Percentiles rank a stretch among this genome's conserved stretches.
phyloP scores from a whole-genome alignment of 1,284 basidiomycete genomes.

The Wallemia hederae region DNA sequence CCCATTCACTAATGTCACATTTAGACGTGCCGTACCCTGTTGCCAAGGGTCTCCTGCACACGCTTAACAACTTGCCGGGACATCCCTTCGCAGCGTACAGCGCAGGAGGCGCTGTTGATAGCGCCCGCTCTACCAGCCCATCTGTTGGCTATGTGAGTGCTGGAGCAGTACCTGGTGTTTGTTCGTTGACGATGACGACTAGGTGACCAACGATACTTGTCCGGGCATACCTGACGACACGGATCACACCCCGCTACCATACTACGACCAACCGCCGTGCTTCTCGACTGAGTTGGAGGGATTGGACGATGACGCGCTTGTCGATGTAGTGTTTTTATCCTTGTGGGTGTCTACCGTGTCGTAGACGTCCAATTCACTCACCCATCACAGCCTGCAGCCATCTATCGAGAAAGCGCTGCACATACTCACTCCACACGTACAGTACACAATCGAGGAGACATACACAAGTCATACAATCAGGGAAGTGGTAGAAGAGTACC shows the following conservation, averaged over 20 bases:
- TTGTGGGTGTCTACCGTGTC: conserved; percentile 15
- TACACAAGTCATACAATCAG: not conserved
- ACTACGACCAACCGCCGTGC: conserved; percentile 25
- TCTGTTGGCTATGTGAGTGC: not conserved
- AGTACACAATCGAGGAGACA: not conserved
- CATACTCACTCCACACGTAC: not conserved
- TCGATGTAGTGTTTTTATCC: conserved; percentile 39
- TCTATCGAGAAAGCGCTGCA: not conserved
- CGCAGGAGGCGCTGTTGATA: too few species aligned
- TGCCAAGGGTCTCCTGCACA: not conserved
- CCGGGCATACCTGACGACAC: conserved; percentile 41
- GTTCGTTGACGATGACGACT: not conserved
- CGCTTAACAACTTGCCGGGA: not conserved
- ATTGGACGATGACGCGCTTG: conserved; percentile 19
- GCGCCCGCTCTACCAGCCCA: not conserved
- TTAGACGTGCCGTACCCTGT: conserved; percentile 19
- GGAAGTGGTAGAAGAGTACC: not conserved
- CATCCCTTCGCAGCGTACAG: too few species aligned
- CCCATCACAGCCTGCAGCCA: not conserved
- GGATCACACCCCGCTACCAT: conserved; percentile 27
- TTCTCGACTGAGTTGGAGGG: conserved; percentile 28
- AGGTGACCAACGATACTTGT: conserved; percentile 22
- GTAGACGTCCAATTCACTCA: not conserved
- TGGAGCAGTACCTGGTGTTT: not conserved
- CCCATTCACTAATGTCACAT: conserved; percentile 23